These are phyloP conservation scores for Nannizzia gypsea DNA, from an alignment of 2,329 filamentous ascomycete genomes.

Conservation along the genomic window DNA sequence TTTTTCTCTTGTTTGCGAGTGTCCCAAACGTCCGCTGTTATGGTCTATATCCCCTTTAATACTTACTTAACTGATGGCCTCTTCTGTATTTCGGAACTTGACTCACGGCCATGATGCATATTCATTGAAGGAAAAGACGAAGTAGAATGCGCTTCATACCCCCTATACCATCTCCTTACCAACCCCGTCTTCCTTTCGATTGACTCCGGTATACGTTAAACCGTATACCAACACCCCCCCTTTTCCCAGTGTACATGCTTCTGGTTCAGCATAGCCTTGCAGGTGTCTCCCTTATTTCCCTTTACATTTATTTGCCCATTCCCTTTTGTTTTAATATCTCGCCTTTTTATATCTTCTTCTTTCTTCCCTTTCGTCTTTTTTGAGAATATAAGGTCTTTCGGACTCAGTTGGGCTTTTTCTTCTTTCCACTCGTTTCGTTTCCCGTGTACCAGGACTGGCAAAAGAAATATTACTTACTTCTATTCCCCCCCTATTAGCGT, in stretches of 20 bases:
- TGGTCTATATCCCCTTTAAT: neutral
- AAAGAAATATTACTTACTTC: neutral
- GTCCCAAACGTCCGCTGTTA: neutral
- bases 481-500: neutral
- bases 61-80: neutral
- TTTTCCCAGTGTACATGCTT: neutral
- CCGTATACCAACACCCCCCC: neutral
- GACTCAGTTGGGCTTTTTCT: neutral
- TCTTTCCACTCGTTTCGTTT: neutral
- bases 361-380: neutral
- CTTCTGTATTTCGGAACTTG: neutral
- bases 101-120: neutral
- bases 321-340: neutral
- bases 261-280: conserved; percentile 1
- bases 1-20: neutral
- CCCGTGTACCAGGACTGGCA: neutral
- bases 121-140: neutral
- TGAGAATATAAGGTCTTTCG: neutral
- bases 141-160: neutral
- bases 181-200: neutral
- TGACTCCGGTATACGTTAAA: neutral
- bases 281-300: neutral
- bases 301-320: neutral
- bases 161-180: neutral
- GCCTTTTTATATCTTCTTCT: too few relatives aligned